Base-by-base conservation (phyloP, 805 yeast genomes). In the Jamesozyma hellenica region DNA sequence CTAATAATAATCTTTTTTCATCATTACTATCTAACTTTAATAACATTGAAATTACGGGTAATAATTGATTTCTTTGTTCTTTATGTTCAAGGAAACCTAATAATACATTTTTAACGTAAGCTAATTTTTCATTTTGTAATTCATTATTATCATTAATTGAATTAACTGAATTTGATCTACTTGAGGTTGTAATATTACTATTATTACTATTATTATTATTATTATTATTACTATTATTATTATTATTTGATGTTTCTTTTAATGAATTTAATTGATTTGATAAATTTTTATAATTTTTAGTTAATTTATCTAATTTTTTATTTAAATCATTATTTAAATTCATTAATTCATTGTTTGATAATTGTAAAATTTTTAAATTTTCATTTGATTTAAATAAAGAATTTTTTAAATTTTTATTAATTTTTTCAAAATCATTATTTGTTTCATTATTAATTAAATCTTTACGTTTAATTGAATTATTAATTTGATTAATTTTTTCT, bases 41-140 rank as follows among this genome's bases (percentile, higher is more conserved):
- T 38, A 90, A 60, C 47, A 84, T 77, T 36, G 88, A 74, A 18
- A 90, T 66, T 6, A 92, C 97, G 0, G 97, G 96, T 26, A 92
- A 64, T 32, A 90, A 68, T 57, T 79, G 85, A 23, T 70, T 76
- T 43, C 97, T 70, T 60, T 88, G 96, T n/a, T 90, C 98, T 53
- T 74, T 82, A 55, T 84, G 95, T 53, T 88, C 96, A 40, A 92
- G 61, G 56, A 82, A 92, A 2, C 96, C 96, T 2, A 90, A 64
- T n/a, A 90, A 60, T 2, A 90, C 96, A 55, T 92, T 92, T 58
- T 83, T 84, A 38, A 87, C 70, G 56, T 90, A 90, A 11, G 94
- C 84, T 16, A 80, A 68, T 50, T 76, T 81, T 19, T 58, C 63
- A 34, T 61, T 65, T 27, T 51, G 41, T n/a, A 51, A 4, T 18